These are phyloP conservation scores for Exophiala sp. DNA, from an alignment of 2,329 filamentous ascomycete species.

Conservation along the genomic window DNA sequence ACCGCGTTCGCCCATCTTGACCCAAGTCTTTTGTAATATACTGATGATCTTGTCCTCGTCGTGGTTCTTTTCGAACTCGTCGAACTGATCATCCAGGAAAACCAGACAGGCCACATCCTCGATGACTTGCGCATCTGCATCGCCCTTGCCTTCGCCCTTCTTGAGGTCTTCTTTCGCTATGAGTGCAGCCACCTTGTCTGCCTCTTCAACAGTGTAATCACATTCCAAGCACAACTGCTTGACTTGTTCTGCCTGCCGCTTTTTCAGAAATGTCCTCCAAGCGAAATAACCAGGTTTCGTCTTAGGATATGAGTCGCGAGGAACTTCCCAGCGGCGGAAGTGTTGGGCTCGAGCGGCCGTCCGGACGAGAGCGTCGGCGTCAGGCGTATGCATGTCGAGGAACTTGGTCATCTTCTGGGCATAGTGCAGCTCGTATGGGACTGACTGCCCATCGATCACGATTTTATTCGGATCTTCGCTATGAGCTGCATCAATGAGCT, in stretches of 20 bases:
- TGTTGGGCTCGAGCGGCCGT: slow-evolving; percentile 82
- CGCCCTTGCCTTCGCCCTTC: slow-evolving; percentile 47
- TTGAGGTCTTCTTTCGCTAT: slow-evolving; percentile 74
- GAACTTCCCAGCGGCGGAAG: slow-evolving; percentile 80
- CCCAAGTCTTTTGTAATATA: slow-evolving; percentile 29
- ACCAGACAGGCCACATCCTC: slow-evolving; percentile 86
- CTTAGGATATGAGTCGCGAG: slow-evolving; percentile 68
- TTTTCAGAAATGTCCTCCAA: slow-evolving; percentile 74
- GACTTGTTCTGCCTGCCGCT: slow-evolving; percentile 64
- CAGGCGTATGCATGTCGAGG: slow-evolving; percentile 59
- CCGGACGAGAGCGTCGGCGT: slow-evolving; percentile 64
- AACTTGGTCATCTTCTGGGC: slow-evolving; percentile 74
- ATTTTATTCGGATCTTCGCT: slow-evolving; percentile 61
- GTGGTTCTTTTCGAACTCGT: slow-evolving; percentile 63
- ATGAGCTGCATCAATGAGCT: slow-evolving; percentile 71
- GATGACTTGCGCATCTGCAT: slow-evolving; percentile 65
- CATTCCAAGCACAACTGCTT: slow-evolving; percentile 50
- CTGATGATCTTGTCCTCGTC: slow-evolving; percentile 64
- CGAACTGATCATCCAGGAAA: slow-evolving; percentile 83
- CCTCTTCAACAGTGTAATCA: slow-evolving; percentile 53
- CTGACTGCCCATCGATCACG: slow-evolving; percentile 40
- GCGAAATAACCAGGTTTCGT: slow-evolving; percentile 72
- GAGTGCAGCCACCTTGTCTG: slow-evolving; percentile 63
- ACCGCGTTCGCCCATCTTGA: slow-evolving; percentile 24
- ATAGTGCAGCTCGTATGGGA: slow-evolving; percentile 80